These are phyloP conservation scores for Talaromyces islandicus DNA, from an alignment of 2,329 filamentous ascomycete species.

Conservation along the genomic window DNA sequence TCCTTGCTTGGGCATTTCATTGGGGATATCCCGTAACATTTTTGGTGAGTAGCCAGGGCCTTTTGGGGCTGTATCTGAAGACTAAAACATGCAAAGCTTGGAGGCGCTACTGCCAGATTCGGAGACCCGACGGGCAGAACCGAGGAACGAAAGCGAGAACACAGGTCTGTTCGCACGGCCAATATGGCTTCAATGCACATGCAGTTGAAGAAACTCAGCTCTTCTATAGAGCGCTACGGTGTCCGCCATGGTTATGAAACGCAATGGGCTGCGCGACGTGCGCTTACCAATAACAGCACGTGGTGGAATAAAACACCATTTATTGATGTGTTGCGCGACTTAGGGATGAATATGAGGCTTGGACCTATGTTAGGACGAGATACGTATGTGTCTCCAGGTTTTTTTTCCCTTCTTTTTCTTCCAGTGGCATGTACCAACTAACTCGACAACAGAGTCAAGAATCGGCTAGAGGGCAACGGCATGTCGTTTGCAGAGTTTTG, in stretches of 20 bases:
- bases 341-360: conserved; percentile 69
- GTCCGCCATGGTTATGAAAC: conserved; percentile 58
- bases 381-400: conserved; percentile 54
- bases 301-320: conserved; percentile 73
- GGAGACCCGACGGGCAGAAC: conserved; percentile 43
- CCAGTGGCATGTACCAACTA: background rate
- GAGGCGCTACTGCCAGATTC: conserved; percentile 41
- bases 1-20: conserved; percentile 44
- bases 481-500: conserved; percentile 92
- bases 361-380: conserved; percentile 85
- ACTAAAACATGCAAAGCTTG: conserved; percentile 28
- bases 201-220: conserved; percentile 59
- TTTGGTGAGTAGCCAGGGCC: conserved; percentile 28
- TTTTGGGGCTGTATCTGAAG: background rate
- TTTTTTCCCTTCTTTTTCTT: background rate
- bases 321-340: conserved; percentile 65
- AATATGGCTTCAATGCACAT: conserved; percentile 46
- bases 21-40: conserved; percentile 42
- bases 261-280: conserved; percentile 60
- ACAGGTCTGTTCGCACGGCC: conserved; percentile 34
- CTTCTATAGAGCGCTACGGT: conserved; percentile 63
- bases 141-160: conserved; percentile 32
- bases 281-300: conserved; percentile 70
- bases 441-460: conserved; percentile 57
- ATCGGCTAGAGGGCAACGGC: conserved; percentile 77